Evolutionary conservation across 2,329 filamentous ascomycete species (phyloP).

Genomic region (Aspergillus versicolor): DNA sequence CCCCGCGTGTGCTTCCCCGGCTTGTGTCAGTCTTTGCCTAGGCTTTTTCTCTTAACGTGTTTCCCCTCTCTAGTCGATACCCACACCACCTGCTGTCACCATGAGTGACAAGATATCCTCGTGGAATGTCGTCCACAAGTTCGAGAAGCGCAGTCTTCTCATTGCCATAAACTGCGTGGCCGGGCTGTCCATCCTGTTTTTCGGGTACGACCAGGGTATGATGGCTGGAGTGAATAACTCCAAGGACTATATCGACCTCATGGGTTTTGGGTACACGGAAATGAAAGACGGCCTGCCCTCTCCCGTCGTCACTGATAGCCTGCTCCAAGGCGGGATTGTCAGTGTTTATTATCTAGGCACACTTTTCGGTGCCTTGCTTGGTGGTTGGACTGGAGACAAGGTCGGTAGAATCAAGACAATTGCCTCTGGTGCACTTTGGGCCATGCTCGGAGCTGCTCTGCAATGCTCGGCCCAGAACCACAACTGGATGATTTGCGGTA

Average conservation of each 20-base stretch:
- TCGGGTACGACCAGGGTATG: slow-evolving; percentile 58
- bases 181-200: slow-evolving; percentile 67
- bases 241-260: slow-evolving; percentile 62
- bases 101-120: slow-evolving; percentile 41
- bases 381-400: slow-evolving; percentile 64
- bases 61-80: neutral
- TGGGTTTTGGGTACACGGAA: slow-evolving; percentile 64
- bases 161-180: slow-evolving; percentile 64
- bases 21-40: neutral
- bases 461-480: slow-evolving; percentile 66
- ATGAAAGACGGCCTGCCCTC: slow-evolving; percentile 42
- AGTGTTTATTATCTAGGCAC: slow-evolving; percentile 61
- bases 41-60: neutral
- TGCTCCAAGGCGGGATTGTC: slow-evolving; percentile 65
- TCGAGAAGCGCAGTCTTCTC: slow-evolving; percentile 58
- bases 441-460: slow-evolving; percentile 60
- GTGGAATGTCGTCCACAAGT: slow-evolving; percentile 53
- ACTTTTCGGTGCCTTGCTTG: slow-evolving; percentile 61
- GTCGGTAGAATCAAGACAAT: slow-evolving; percentile 65
- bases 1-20: neutral
- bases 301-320: slow-evolving; percentile 58
- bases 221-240: slow-evolving; percentile 67
- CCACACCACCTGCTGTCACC: slow-evolving; percentile 8
- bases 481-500: slow-evolving; percentile 68
- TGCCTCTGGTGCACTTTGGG: slow-evolving; percentile 58